Percentiles rank a stretch among this genome's conserved stretches.
These are phyloP conservation scores for Globisporangium paddicum DNA, from an alignment of 352 stramenopile genomes.

Conservation along the genomic window DNA sequence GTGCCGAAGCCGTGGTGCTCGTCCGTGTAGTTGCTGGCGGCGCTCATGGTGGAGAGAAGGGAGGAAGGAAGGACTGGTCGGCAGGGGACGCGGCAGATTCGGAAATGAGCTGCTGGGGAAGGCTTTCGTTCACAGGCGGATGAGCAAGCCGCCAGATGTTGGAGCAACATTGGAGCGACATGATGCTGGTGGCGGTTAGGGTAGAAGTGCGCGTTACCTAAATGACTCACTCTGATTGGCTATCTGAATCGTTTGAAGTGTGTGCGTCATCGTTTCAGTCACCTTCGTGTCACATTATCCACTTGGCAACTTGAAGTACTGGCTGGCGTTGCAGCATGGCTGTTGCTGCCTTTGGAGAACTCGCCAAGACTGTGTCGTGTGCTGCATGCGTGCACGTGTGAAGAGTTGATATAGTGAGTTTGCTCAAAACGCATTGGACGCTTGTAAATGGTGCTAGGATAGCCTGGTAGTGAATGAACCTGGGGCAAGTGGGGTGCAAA, in stretches of 20 bases:
- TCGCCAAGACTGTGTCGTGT: too few relatives aligned
- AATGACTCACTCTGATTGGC: conserved; percentile 1
- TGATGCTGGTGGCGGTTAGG: not conserved
- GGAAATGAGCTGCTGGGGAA: conserved; percentile 7
- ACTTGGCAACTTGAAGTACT: conserved; percentile 7
- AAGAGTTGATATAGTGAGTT: too few relatives aligned
- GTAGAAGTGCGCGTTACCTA: not conserved
- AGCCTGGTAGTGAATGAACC: too few relatives aligned
- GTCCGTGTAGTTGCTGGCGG: conserved; percentile 53
- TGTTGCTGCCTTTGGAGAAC: not conserved
- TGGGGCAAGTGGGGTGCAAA: too few relatives aligned
- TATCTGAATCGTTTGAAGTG: not conserved
- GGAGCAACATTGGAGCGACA: not conserved
- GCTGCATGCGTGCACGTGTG: not conserved
- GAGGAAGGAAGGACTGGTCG: conserved; percentile 1
- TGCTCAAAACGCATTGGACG: too few relatives aligned
- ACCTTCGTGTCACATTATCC: conserved; percentile 7
- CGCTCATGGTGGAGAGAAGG: conserved; percentile 28
- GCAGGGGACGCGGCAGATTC: conserved; percentile 4
- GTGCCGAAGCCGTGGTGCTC: conserved; percentile 83
- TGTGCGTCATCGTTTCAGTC: conserved; percentile 2
- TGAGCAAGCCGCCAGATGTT: not conserved
- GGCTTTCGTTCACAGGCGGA: conserved; percentile 1
- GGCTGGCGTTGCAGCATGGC: not conserved
- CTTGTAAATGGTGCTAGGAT: too few relatives aligned